Evolutionary conservation across 1,284 basidiomycete genomes (phyloP).

Genomic region (Ganoderma boninense): DNA sequence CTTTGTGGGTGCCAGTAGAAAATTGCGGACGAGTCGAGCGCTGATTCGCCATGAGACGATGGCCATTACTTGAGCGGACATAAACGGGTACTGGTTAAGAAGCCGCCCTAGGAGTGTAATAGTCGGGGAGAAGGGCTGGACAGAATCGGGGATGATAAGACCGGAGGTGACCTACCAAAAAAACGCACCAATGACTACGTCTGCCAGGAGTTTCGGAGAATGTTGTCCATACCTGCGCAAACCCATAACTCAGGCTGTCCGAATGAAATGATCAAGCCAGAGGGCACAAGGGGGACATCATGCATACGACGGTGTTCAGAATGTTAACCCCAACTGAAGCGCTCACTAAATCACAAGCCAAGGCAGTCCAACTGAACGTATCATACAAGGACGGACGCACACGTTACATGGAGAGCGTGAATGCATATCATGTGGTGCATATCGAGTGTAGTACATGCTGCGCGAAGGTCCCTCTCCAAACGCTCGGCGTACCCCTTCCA

Average conservation of each 20-base stretch:
- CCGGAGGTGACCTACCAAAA: not conserved
- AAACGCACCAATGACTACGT: not conserved
- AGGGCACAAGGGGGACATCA: not conserved
- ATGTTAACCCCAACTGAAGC: not conserved
- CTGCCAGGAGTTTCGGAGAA: not conserved
- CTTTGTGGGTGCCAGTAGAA: not conserved
- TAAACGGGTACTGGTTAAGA: not conserved
- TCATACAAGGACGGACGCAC: slow-evolving; percentile 32
- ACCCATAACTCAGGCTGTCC: too few relatives aligned
- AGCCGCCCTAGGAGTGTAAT: not conserved
- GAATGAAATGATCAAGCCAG: too few relatives aligned
- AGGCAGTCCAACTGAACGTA: slow-evolving; percentile 8
- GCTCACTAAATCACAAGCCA: not conserved
- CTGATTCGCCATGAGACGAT: not conserved
- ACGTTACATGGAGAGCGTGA: slow-evolving; percentile 29
- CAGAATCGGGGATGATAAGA: not conserved
- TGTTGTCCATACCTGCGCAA: not conserved
- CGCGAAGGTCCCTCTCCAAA: slow-evolving; percentile 27
- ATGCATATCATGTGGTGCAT: slow-evolving; percentile 36
- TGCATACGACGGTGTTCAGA: not conserved
- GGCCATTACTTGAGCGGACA: not conserved
- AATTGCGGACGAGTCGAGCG: not conserved
- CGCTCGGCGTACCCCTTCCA: slow-evolving; percentile 30
- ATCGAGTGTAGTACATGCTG: slow-evolving; percentile 34
- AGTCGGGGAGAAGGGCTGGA: not conserved